Base-by-base conservation (phyloP, 2,329 filamentous ascomycete genomes). In the Diaporthe australafricana region DNA sequence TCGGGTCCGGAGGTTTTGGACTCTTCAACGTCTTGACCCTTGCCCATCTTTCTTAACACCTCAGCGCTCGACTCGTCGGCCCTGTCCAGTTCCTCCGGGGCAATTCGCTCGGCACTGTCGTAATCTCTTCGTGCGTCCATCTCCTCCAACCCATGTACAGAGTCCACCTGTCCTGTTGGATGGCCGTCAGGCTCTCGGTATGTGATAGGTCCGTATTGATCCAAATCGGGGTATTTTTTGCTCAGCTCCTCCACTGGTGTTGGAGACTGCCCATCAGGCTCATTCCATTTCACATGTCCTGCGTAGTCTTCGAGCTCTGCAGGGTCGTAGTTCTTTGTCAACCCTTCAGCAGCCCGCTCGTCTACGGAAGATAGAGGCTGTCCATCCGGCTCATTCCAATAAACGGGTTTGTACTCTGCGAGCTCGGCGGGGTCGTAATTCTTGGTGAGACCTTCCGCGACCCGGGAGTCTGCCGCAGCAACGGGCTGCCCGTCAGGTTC, bases 361-460 rank as follows among this genome's bases (percentile, higher is more conserved):
- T 68, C 65, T 22, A 17, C 16, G 0, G 30, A 38, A 40, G 67
- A 16, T 3, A 17, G 17, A 6, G 57, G 40, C 50, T 72, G 60
- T 12, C 75, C 75, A 42, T 75, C 69, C 1, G 75, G 77, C 62
- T 80, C 76, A 2, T 76, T 75, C 48, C 76, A 75, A 22, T 70
- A 63, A 3, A 75, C 67, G 6, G 77, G 74, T 1, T 65, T 74
- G 75, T 87, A 87, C 70, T 81, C 78, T 65, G 79, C 77, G 48
- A 86, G 75, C 73, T 87, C 85, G 35, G 56, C 70, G n/a, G 73
- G 67, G 4, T 81, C 76, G 57, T 85, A 84, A 2, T 77, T 56
- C 69, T 76, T 76, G 53, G 55, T 75, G 70, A 20, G 62, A 53
- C 42, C 65, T 42, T 62, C 40, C 17, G n/a, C 66, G 20, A 48